Evolutionary conservation across 2,329 filamentous ascomycete genomes (phyloP).

Genomic region (Penicillium freii): DNA sequence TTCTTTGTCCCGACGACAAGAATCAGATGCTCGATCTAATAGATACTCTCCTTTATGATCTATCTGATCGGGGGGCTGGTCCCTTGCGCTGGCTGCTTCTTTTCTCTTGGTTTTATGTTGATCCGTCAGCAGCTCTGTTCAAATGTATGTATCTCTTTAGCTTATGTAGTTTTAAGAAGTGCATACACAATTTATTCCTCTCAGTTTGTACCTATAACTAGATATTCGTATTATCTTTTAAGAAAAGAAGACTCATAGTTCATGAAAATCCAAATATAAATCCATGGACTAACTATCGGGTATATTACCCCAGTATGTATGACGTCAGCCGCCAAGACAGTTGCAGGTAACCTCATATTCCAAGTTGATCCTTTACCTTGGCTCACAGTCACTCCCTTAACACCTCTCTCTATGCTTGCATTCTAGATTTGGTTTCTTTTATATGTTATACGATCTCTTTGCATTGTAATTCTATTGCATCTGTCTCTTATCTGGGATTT

Average conservation of each 20-base stretch:
- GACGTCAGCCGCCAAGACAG: conserved; percentile 5
- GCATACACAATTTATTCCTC: conserved; percentile 12
- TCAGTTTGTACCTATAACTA: not conserved
- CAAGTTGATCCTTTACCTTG: not conserved
- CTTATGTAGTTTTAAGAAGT: conserved; percentile 15
- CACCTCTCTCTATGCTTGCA: not conserved
- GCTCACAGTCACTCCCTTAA: not conserved
- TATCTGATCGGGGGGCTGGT: conserved; percentile 42
- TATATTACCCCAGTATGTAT: conserved; percentile 1
- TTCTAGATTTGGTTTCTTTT: not conserved
- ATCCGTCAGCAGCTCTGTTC: conserved; percentile 14
- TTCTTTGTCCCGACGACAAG: conserved; percentile 33
- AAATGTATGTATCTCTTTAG: conserved; percentile 17
- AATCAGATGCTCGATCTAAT: conserved; percentile 51
- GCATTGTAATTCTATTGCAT: not conserved
- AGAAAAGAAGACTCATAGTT: too few species aligned
- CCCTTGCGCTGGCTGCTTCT: conserved; percentile 26
- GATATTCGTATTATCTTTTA: not conserved
- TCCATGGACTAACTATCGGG: not conserved
- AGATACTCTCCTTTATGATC: conserved; percentile 23
- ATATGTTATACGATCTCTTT: not conserved
- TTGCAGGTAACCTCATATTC: not conserved
- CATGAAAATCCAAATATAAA: not conserved
- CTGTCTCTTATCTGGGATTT: not conserved
- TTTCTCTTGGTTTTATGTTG: conserved; percentile 17